A percentile compares a stretch with the other conserved stretches of the same genome.
These are phyloP conservation scores for Rubia tinctorum DNA, from an alignment of 305 asterid genomes.

Conservation along the genomic window DNA sequence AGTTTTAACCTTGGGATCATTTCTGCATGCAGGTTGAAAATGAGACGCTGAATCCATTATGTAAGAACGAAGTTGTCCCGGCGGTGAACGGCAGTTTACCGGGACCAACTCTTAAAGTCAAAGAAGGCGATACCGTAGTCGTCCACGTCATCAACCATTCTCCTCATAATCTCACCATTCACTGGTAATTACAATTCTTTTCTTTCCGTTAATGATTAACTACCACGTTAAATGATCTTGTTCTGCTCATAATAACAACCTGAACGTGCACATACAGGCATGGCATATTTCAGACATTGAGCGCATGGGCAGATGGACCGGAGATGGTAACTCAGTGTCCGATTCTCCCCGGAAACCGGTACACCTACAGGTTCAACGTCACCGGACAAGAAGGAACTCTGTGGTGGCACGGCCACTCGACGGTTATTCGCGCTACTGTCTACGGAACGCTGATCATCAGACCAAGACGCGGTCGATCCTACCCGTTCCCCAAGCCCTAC, in stretches of 20 bases:
- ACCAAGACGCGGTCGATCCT: constrained; percentile 42
- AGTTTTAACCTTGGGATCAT: neutral
- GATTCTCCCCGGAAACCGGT: constrained; percentile 41
- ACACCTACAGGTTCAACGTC: constrained; percentile 44
- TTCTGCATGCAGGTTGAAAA: constrained; percentile 41
- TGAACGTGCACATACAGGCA: constrained; percentile 36
- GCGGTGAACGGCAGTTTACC: constrained; percentile 66
- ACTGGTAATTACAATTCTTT: constrained; percentile 43
- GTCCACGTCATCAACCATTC: constrained; percentile 50
- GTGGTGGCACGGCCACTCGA: constrained; percentile 69
- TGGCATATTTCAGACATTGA: constrained; percentile 50
- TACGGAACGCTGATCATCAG: constrained; percentile 50
- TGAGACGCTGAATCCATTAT: constrained; percentile 37
- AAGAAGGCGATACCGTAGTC: constrained; percentile 59
- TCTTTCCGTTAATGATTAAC: too few relatives aligned
- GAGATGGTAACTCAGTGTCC: constrained; percentile 53
- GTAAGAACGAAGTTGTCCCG: constrained; percentile 44
- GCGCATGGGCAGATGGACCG: constrained; percentile 70
- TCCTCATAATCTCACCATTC: constrained; percentile 56
- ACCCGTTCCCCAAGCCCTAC: constrained; percentile 57
- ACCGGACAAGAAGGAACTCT: constrained; percentile 51
- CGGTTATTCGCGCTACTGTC: constrained; percentile 55
- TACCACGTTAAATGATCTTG: too few relatives aligned
- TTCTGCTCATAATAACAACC: neutral
- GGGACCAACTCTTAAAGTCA: constrained; percentile 48